Conservation (phyloP, 1,284 basidiomycete genomes). For the Moniliophthora roreri region DNA sequence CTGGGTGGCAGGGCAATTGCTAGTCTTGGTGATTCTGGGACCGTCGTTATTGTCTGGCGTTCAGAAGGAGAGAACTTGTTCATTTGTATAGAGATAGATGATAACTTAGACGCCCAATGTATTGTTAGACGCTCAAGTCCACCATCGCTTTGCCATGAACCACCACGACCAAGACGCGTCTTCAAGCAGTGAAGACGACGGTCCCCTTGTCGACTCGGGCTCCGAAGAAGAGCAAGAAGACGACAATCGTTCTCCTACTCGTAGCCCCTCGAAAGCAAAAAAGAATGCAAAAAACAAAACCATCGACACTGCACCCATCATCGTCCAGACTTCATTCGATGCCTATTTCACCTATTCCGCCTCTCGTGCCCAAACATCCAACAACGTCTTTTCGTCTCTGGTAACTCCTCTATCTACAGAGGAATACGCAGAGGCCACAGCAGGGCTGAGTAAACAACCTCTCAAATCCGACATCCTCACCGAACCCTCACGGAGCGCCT, state of each 20-base stretch:
- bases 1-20: constrained; percentile 68
- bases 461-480: constrained; percentile 32
- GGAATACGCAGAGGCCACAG: constrained; percentile 52
- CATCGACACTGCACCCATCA: constrained; percentile 20
- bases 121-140: background rate
- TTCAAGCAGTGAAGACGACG: background rate
- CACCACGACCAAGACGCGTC: background rate
- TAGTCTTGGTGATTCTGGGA: constrained; percentile 79
- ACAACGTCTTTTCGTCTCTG: constrained; percentile 73
- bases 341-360: constrained; percentile 75
- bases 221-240: background rate
- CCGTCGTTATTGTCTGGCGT: constrained; percentile 53
- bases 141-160: constrained; percentile 1
- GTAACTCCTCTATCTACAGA: constrained; percentile 67
- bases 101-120: constrained; percentile 7
- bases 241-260: background rate
- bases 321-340: constrained; percentile 69
- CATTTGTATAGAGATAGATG: constrained; percentile 23
- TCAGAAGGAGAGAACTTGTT: constrained; percentile 34
- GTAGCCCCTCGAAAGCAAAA: too few relatives aligned
- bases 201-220: background rate
- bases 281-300: background rate
- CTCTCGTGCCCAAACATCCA: constrained; percentile 67
- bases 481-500: constrained; percentile 32
- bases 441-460: constrained; percentile 28